phyloP scores from a whole-genome alignment of 2,329 filamentous ascomycete species.

The Arthrinium phaeospermum region DNA sequence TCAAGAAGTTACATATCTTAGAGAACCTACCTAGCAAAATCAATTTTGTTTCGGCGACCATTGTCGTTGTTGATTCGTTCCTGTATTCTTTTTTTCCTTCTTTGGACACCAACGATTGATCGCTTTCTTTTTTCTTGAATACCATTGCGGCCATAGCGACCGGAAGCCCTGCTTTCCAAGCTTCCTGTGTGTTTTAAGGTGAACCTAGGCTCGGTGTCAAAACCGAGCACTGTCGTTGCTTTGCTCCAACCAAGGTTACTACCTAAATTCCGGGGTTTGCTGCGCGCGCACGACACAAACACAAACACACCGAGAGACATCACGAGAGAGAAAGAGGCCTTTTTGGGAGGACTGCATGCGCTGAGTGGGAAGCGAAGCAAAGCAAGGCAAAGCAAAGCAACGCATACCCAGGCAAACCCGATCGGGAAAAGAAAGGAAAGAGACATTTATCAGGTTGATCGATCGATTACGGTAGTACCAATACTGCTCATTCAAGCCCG shows the following conservation, averaged over 20 bases:
- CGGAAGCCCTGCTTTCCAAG: conserved; percentile 1
- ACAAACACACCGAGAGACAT: background rate
- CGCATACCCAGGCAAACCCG: background rate
- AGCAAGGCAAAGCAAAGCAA: background rate
- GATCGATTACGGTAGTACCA: background rate
- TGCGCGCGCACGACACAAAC: conserved; percentile 10
- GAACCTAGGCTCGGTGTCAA: conserved; percentile 14
- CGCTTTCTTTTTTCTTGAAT: background rate
- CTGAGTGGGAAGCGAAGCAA: background rate
- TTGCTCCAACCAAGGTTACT: background rate
- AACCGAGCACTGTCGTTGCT: conserved; percentile 11
- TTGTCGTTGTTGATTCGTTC: background rate
- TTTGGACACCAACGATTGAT: background rate
- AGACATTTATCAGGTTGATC: background rate
- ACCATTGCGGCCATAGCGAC: background rate
- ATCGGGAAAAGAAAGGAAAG: background rate
- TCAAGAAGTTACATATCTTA: background rate
- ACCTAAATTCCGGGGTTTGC: conserved; percentile 8
- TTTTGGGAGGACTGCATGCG: background rate
- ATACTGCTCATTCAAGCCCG: background rate
- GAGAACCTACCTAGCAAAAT: background rate
- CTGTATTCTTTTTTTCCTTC: background rate
- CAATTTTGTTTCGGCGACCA: background rate
- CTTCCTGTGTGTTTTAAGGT: background rate
- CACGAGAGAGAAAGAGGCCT: background rate